phyloP scores from a whole-genome alignment of 768 basidiomycete genomes.

The Termitomyces sp. region DNA sequence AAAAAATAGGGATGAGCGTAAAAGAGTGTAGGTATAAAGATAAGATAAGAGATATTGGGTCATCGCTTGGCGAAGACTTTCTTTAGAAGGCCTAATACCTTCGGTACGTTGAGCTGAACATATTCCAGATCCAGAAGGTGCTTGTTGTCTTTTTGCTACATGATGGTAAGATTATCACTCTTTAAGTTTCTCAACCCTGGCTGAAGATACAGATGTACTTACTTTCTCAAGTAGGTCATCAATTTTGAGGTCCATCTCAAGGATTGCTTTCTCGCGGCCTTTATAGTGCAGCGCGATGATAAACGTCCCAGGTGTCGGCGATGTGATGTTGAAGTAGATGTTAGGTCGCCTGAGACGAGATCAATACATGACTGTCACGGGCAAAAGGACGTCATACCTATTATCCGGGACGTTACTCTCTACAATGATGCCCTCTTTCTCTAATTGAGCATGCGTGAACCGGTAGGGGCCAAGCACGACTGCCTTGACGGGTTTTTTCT shows the following conservation, averaged over 20 bases:
- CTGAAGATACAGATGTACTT: conserved; percentile 13
- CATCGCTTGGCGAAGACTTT: conserved; percentile 90
- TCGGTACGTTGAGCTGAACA: conserved; percentile 94
- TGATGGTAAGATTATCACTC: not conserved
- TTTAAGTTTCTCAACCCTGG: not conserved
- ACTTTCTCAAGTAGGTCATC: conserved; percentile 98
- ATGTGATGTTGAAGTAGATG: conserved; percentile 98
- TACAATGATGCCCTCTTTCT: conserved; percentile 99
- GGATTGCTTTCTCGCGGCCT: conserved; percentile 96
- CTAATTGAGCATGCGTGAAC: conserved; percentile 96
- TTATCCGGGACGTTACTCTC: conserved; percentile 99
- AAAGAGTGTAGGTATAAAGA: conserved; percentile 21
- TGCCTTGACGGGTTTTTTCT: conserved; percentile 86
- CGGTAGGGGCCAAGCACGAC: conserved; percentile 92
- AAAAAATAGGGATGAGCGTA: conserved; percentile 16
- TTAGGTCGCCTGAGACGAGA: conserved; percentile 70
- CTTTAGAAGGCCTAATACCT: conserved; percentile 87
- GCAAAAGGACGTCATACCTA: conserved; percentile 47
- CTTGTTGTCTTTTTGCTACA: conserved; percentile 98
- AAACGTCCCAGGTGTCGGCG: conserved; percentile 96
- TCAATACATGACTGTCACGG: not conserved
- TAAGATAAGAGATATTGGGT: conserved; percentile 24
- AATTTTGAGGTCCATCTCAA: conserved; percentile 99
- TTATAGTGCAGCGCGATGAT: conserved; percentile 99
- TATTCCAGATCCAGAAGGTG: conserved; percentile 96